Evolutionary conservation across 1,139 yeast genomes (phyloP), one percentile per base, ranked within the genome.

Genomic region (Suhomyces ambrosiae): DNA sequence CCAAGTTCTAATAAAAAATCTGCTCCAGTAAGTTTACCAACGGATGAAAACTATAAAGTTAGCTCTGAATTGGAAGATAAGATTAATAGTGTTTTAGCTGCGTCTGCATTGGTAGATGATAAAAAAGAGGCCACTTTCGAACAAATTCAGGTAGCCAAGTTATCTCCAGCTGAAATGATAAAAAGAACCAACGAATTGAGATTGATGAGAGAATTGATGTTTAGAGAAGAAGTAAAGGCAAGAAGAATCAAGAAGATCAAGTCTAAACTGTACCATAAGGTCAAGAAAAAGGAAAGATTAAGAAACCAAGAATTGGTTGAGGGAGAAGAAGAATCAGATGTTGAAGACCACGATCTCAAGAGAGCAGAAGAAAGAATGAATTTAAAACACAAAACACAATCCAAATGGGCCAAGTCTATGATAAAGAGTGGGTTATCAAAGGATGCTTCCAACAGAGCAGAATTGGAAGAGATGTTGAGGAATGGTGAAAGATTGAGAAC

Each of bases 291-390:
- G 62, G 97, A 90, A 57, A 68, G 88, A 48, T 65, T 85, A 50
- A 79, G 81, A 48, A 86, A 83, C 50, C 74, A 79, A 45, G 81
- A 75, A 41, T 61, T 86, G 44, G 83, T 87, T n/a, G 90, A 80
- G 44, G 82, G 77, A 5, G 72, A 74, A 7, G 83, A 77, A 30
- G 71, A 61, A 24, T 78, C 70, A 39, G 78, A 69, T 38, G 76
- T 67, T 23, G 88, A 81, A 48, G 94, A 83, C 45, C 81, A 78
- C 38, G 88, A 82, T 50, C 63, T 75, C 52, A 76, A 74, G 46
- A 75, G 97, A 44, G 97, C 97, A 1, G 77, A 80, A 49, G 97
- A 92, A 61, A 79, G 98, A 63, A 94, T 94, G 95, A 72, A 86
- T 4, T 71, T 89, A 50, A 86, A 86, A 54, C 97, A 90, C 66